phyloP scores from a whole-genome alignment of 805 yeast genomes.

The Hanseniaspora pseudoguilliermondii region DNA sequence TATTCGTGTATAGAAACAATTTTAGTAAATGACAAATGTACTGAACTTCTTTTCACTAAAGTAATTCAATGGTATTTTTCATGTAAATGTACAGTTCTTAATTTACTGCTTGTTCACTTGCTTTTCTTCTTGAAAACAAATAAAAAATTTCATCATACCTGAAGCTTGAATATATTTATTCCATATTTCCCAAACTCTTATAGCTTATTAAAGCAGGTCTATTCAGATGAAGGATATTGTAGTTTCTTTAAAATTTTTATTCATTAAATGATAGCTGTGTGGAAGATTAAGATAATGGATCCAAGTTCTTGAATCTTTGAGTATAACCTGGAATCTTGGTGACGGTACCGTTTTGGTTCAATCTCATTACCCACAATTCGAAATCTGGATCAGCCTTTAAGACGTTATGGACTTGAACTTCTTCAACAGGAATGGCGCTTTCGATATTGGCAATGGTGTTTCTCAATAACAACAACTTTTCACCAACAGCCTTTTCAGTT shows the following conservation, averaged over 20 bases:
- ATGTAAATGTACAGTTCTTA: too few species aligned
- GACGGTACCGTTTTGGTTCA: constrained; percentile 56
- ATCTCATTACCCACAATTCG: constrained; percentile 85
- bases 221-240: background rate
- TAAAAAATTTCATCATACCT: background rate
- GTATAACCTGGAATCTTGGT: constrained; percentile 97
- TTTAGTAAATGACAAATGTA: too few species aligned
- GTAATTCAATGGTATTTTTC: too few species aligned
- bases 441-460: constrained; percentile 87
- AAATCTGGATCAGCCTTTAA: constrained; percentile 94
- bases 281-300: constrained; percentile 52
- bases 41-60: too few species aligned
- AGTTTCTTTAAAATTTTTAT: background rate
- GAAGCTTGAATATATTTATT: background rate
- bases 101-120: too few species aligned
- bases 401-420: constrained; percentile 90
- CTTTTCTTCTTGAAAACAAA: too few species aligned
- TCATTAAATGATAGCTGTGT: background rate
- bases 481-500: constrained; percentile 78
- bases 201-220: too few species aligned
- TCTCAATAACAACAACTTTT: constrained; percentile 74
- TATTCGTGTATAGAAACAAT: too few species aligned
- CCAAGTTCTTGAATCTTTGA: constrained; percentile 95
- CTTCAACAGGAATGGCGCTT: constrained; percentile 93
- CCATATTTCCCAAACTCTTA: background rate